phyloP scores from a whole-genome alignment of 305 asterid genomes.

The Fraxinus velutina region DNA sequence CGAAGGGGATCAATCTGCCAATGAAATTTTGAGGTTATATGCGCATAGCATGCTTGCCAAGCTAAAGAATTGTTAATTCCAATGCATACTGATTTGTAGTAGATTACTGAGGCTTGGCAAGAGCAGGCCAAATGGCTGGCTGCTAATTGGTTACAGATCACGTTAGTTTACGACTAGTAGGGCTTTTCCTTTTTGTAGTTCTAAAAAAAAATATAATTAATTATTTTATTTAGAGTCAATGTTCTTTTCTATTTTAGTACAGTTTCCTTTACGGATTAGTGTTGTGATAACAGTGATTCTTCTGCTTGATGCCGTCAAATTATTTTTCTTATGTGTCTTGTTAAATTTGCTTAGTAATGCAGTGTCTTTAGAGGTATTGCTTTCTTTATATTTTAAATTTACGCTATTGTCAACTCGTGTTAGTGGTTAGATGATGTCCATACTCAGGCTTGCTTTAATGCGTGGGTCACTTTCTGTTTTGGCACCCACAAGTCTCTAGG shows the following conservation, averaged over 20 bases:
- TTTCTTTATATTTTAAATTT: background rate
- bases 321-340: conserved; percentile 12
- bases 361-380: background rate
- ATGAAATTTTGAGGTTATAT: conserved; percentile 31
- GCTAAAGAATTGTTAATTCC: conserved; percentile 24
- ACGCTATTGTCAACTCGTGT: background rate
- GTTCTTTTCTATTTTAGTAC: conserved; percentile 28
- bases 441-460: background rate
- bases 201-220: conserved; percentile 31
- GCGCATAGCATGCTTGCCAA: conserved; percentile 31
- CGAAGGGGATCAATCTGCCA: conserved; percentile 23
- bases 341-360: background rate
- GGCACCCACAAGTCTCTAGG: background rate
- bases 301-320: conserved; percentile 13
- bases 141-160: conserved; percentile 32
- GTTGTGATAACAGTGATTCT: conserved; percentile 19
- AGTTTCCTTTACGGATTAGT: conserved; percentile 30
- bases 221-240: conserved; percentile 37
- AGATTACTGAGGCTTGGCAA: conserved; percentile 17
- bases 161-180: conserved; percentile 36
- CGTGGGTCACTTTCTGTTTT: background rate
- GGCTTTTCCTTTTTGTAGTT: conserved; percentile 26
- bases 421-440: conserved; percentile 19
- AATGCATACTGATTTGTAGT: conserved; percentile 22
- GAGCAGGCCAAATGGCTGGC: conserved; percentile 29